Percentiles rank a stretch among this genome's conserved stretches.
Conservation (phyloP, 352 stramenopile genomes). For the Pythium folliculosum region DNA sequence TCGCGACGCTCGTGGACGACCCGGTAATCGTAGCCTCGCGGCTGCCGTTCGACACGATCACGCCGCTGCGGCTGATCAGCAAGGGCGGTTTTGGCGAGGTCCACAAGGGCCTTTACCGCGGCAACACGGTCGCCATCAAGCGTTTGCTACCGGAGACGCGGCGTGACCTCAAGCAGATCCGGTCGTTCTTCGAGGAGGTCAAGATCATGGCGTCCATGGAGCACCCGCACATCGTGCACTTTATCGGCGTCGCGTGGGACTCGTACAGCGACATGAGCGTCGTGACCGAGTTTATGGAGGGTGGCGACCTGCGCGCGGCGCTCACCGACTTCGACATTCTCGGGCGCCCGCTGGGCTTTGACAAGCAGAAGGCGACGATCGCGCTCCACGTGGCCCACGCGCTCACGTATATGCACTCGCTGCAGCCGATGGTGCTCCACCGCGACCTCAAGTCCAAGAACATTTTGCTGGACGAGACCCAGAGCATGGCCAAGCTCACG, state of each 20-base stretch:
- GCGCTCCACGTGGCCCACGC: constrained; percentile 42
- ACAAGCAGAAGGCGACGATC: constrained; percentile 45
- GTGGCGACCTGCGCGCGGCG: constrained; percentile 28
- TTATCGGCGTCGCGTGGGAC: constrained; percentile 20
- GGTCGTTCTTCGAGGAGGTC: constrained; percentile 7
- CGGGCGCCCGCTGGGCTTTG: constrained; percentile 30
- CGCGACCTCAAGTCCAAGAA: constrained; percentile 69
- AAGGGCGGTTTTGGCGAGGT: constrained; percentile 18
- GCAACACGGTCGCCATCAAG: constrained; percentile 15
- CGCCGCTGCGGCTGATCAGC: constrained; percentile 5
- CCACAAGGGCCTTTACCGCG: constrained; percentile 2
- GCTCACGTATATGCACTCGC: constrained; percentile 55
- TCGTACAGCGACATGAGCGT: constrained; percentile 25
- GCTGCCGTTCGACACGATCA: constrained; percentile 24
- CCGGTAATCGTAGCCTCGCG: constrained; percentile 7
- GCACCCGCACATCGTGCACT: constrained; percentile 16
- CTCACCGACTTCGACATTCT: constrained; percentile 8
- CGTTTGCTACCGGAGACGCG: background rate
- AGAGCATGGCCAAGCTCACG: constrained; percentile 45
- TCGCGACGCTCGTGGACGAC: constrained; percentile 13
- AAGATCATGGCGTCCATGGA: constrained; percentile 12
- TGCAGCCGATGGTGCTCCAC: constrained; percentile 44
- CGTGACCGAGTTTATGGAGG: constrained; percentile 34
- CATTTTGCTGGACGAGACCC: constrained; percentile 38
- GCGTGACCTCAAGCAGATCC: constrained; percentile 13